A percentile compares a stretch with the other conserved stretches of the same genome.
Evolutionary conservation across 176 grass and related monocot genomes (phyloP).

Genomic region (Aegilops speltoides): DNA sequence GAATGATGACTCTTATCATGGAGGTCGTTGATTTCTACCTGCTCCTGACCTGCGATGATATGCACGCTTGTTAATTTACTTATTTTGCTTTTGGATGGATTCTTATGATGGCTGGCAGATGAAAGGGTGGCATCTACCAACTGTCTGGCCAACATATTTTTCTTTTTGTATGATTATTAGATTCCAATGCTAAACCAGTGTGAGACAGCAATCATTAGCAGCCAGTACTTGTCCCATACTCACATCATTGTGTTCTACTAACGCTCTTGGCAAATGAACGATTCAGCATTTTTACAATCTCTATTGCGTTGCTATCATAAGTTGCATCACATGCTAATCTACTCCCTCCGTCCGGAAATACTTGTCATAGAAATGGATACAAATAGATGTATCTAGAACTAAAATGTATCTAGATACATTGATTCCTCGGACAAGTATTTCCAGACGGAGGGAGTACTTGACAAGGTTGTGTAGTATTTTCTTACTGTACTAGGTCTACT

Average conservation of each 20-base stretch:
- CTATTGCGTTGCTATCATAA: neutral
- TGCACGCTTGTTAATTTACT: conserved; percentile 24
- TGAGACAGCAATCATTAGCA: conserved; percentile 43
- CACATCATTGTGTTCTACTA: conserved; percentile 28
- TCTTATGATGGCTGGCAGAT: conserved; percentile 33
- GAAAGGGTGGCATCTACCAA: conserved; percentile 34
- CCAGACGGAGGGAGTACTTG: too few species aligned
- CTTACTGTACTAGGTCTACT: neutral
- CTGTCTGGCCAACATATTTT: conserved; percentile 24
- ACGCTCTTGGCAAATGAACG: neutral
- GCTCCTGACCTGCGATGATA: conserved; percentile 7
- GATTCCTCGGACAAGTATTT: too few species aligned
- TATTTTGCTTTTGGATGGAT: conserved; percentile 34
- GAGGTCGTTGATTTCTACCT: conserved; percentile 36
- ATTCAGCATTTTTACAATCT: neutral
- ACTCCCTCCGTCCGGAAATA: too few species aligned
- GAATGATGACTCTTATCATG: conserved; percentile 19
- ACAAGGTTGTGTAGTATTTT: neutral
- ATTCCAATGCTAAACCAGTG: conserved; percentile 29
- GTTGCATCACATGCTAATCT: neutral
- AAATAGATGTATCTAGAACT: too few species aligned
- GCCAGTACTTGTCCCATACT: conserved; percentile 6
- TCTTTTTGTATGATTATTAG: conserved; percentile 30
- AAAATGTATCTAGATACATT: too few species aligned
- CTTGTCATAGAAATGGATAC: too few species aligned